Base-by-base conservation (phyloP, 768 basidiomycete species). In the Exsudoporus frostii region DNA sequence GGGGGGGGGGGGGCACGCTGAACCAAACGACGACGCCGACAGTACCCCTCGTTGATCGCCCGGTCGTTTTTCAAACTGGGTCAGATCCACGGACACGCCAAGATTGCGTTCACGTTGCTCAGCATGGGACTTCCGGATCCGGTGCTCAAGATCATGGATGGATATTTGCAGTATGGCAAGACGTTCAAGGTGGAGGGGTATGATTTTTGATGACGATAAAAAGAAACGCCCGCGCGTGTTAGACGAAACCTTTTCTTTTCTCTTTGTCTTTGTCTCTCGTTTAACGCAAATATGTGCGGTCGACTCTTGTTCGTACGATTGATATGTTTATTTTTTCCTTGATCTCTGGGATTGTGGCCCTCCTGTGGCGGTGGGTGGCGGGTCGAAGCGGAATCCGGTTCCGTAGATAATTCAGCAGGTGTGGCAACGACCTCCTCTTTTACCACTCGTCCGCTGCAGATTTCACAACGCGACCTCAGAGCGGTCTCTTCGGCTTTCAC, bases 91-190 rank as follows among this genome's bases (percentile, higher is more conserved):
- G 97, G 97, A 0, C 89, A 93, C 61, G 88, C 85, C 55, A 98
- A 98, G 74, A 93, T 98, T 55, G 83, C 86, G 48, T 97, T 92
- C 67, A 95, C 95, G 7, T 72, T 99, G 25, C 72, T 97, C 50
- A 96, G 93, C 66, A 95, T 97, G 90, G 90, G 92, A 3, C 77
- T 98, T 8, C 95, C 95, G 1, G 90, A 92, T 2, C 79, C 88
- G 8, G 88, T 97, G 51, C 76, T 90, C 62, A 93, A 90, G 74
- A 90, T 97, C 60, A 93, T 98, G 91, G 86, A 94, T 58, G 85
- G 87, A 56, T 94, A 92, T 68, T 73, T 96, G 67, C 82, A 86
- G 61, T 96, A 95, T 70, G 95, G 92, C 14, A 84, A 83, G 69
- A 78, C 75, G 48, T 97, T 98, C 77, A 88, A 88, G 66, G 87